These are phyloP conservation scores for Metarhizium rileyi DNA, from an alignment of 2,329 filamentous ascomycete species.

Conservation along the genomic window DNA sequence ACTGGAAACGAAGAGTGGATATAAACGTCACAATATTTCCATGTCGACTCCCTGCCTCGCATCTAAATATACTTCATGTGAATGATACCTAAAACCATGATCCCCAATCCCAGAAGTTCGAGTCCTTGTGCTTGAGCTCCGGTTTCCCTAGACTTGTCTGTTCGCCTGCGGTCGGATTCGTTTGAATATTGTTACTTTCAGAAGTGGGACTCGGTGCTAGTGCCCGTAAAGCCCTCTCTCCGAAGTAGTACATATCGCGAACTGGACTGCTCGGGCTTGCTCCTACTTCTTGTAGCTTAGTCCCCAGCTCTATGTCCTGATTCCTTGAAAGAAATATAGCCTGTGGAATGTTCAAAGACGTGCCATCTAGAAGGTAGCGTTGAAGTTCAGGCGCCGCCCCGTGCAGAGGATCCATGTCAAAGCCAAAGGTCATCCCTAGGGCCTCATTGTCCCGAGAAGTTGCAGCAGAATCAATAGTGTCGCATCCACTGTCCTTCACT, in stretches of 20 bases:
- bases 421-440: not conserved
- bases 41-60: not conserved
- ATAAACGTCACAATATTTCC: not conserved
- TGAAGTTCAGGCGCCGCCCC: not conserved
- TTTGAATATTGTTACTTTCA: not conserved
- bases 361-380: not conserved
- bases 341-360: not conserved
- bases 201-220: not conserved
- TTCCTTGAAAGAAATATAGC: not conserved
- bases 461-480: not conserved
- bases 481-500: not conserved
- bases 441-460: not conserved
- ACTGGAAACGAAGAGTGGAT: slow-evolving; percentile 9
- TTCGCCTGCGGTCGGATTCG: not conserved
- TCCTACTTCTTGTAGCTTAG: not conserved
- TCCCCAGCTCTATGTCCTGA: not conserved
- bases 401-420: not conserved
- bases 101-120: slow-evolving; percentile 15
- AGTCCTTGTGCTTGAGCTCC: slow-evolving; percentile 15
- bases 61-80: not conserved
- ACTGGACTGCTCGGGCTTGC: not conserved
- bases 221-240: slow-evolving; percentile 5
- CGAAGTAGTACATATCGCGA: slow-evolving; percentile 7
- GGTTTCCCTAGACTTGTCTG: not conserved
- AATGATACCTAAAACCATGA: slow-evolving; percentile 18